Conservation (phyloP, 2,329 filamentous ascomycete genomes). For the Pseudogymnoascus sp. region DNA sequence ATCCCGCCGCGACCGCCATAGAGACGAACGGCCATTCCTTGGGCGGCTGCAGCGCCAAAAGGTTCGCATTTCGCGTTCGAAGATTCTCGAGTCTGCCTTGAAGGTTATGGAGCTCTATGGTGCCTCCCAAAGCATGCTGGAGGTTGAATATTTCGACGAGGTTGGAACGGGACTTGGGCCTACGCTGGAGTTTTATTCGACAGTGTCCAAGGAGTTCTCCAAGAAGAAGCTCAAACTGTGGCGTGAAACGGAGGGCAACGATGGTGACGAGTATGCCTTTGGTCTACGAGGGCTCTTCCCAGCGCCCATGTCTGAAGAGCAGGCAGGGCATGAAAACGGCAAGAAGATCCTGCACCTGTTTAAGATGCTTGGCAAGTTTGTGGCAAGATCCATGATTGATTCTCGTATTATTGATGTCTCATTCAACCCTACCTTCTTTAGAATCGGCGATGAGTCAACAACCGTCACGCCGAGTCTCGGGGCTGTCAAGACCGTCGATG, state of each 20-base stretch:
- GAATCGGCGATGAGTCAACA: conserved; percentile 61
- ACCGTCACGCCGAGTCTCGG: conserved; percentile 75
- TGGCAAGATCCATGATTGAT: conserved; percentile 95
- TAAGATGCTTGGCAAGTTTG: conserved; percentile 91
- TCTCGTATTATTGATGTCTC: conserved; percentile 96
- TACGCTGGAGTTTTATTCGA: conserved; percentile 95
- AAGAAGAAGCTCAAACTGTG: conserved; percentile 96
- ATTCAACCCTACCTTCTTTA: conserved; percentile 97
- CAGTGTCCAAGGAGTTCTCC: conserved; percentile 91
- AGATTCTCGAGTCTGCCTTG: conserved; percentile 90
- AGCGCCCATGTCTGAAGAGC: conserved; percentile 74
- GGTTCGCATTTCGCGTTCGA: conserved; percentile 89
- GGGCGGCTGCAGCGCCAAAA: conserved; percentile 91
- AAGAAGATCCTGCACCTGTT: conserved; percentile 82
- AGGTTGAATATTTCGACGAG: conserved; percentile 98
- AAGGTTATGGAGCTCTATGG: conserved; percentile 99
- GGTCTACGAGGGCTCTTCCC: conserved; percentile 82
- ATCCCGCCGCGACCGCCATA: conserved; percentile 66
- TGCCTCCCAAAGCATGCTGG: conserved; percentile 87
- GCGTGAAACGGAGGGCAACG: conserved; percentile 76
- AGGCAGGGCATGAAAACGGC: conserved; percentile 65
- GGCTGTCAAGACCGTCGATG: conserved; percentile 81
- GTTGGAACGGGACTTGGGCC: conserved; percentile 93
- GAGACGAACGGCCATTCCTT: conserved; percentile 84
- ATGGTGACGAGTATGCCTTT: conserved; percentile 72